A percentile compares a stretch with the other conserved stretches of the same genome.
Evolutionary conservation across 306 rosid genomes (phyloP).

Genomic region (Prunus kanzakura): DNA sequence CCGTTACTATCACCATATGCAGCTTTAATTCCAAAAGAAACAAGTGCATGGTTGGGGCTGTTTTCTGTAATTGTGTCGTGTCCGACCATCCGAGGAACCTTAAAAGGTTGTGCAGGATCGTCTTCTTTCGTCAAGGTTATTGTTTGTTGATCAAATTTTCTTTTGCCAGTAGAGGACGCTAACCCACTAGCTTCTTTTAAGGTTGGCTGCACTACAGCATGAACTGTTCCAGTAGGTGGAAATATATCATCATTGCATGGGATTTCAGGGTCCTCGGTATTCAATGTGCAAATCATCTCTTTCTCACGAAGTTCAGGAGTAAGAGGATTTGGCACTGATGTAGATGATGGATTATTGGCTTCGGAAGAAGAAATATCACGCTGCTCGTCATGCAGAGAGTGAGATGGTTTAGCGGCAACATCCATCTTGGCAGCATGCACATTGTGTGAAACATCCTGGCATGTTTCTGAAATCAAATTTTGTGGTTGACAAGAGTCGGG

Average conservation of each 20-base stretch:
- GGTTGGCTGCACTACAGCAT: slow-evolving; percentile 11
- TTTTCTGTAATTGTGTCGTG: slow-evolving; percentile 21
- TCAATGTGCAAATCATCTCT: slow-evolving; percentile 44
- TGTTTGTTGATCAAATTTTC: slow-evolving; percentile 22
- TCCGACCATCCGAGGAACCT: slow-evolving; percentile 24
- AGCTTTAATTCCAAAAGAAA: slow-evolving; percentile 30
- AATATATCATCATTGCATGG: slow-evolving; percentile 44
- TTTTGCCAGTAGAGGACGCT: slow-evolving; percentile 23
- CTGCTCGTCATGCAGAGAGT: slow-evolving; percentile 29
- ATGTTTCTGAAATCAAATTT: slow-evolving; percentile 24
- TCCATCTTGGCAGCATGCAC: slow-evolving; percentile 14
- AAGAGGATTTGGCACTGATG: slow-evolving; percentile 17
- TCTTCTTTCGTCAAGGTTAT: slow-evolving; percentile 42
- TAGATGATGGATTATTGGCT: slow-evolving; percentile 25
- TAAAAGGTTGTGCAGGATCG: slow-evolving; percentile 22
- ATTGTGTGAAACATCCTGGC: slow-evolving; percentile 21
- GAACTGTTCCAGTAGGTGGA: slow-evolving; percentile 9
- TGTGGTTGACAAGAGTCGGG: background rate
- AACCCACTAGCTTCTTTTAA: slow-evolving; percentile 28
- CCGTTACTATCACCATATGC: slow-evolving; percentile 35
- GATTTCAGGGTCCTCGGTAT: slow-evolving; percentile 61
- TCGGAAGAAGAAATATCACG: slow-evolving; percentile 26
- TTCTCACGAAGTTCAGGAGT: slow-evolving; percentile 23
- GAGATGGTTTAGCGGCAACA: slow-evolving; percentile 20
- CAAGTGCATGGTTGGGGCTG: slow-evolving; percentile 29